Evolutionary conservation across 2,329 filamentous ascomycete species (phyloP), one percentile per base, ranked within the genome.

Genomic region (Cladophialophora yegresii): DNA sequence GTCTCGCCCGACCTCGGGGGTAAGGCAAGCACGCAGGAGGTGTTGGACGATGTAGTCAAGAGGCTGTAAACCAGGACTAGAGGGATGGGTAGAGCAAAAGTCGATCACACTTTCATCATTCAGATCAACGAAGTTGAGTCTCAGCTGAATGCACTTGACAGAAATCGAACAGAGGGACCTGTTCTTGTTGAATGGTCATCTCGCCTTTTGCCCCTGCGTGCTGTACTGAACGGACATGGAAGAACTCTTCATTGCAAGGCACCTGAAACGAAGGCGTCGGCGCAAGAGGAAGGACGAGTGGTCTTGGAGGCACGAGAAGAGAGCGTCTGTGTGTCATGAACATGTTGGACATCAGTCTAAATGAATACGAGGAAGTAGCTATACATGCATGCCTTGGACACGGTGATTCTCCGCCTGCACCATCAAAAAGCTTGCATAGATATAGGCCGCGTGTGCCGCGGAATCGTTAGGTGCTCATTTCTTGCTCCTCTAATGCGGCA

Each of bases 1-100:
- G 79, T 98, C 69, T 95, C 86, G 75, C 95, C 95, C 22, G 95
- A 99, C 76, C 83, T 99, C 75, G 93, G 95, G 59, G 95, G 95
- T 53, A 89, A 84, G 72, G 91, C 93, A 55, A 90, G 85, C 70
- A 98, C 95, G 4, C 85, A 91, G 71, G 86, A 98, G 80, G 92
- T 98, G 33, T 82, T 97, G 54, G 84, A 90, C 73, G 93, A 98
- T 78, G 89, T 98, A 57, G 83, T 97, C 70, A 90, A 83, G 82
- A 87, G 90, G 74, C 77, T 97, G 79, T 97, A 89, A 22, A 28
- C 3, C 26, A 28, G 3, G 26, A 28, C 26, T 28, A 28, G 26
- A 28, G 26, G 22, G 23, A n/a, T n/a, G 49, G 51, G 10, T 16
- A 54, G 28, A 8, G 10, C 26, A 28, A 28, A 28, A 28, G 26